Evolutionary conservation across 495 filamentous ascomycete genomes (phyloP).

Genomic region (Apiosordaria backusii): DNA sequence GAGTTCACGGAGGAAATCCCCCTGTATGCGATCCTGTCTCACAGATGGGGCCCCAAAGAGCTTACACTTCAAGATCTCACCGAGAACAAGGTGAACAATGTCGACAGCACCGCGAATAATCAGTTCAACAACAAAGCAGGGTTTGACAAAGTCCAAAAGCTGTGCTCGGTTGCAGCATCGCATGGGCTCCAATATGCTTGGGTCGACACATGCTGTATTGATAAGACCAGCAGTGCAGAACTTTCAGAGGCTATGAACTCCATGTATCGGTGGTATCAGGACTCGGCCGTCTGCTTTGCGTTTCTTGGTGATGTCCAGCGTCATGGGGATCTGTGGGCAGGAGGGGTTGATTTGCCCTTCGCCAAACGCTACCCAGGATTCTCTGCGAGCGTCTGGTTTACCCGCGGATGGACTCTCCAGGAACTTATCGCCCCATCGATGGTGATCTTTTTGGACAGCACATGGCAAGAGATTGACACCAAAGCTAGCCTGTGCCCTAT

Average conservation of each 20-base stretch:
- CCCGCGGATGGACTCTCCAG: not conserved
- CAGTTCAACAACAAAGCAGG: not conserved
- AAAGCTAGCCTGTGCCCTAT: no score
- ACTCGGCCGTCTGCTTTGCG: not conserved
- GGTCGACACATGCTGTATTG: no score
- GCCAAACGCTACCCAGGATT: no score
- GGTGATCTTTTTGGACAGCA: not conserved
- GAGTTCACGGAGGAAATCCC: not conserved
- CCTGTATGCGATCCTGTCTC: not conserved
- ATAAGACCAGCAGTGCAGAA: not conserved
- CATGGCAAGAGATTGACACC: no score
- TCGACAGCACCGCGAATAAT: no score
- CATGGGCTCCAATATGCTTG: no score
- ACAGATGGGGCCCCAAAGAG: not conserved
- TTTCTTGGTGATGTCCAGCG: not conserved
- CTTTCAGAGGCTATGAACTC: not conserved
- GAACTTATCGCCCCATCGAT: not conserved
- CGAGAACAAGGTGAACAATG: not conserved
- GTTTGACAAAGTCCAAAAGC: not conserved
- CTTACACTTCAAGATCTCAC: no score
- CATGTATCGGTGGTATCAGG: not conserved
- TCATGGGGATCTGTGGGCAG: no score
- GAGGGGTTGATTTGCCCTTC: no score
- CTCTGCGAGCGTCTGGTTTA: not conserved
- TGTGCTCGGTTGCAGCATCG: not conserved